Conservation (phyloP, 2,329 filamentous ascomycete genomes). For the Rhynchosporium graminicola region DNA sequence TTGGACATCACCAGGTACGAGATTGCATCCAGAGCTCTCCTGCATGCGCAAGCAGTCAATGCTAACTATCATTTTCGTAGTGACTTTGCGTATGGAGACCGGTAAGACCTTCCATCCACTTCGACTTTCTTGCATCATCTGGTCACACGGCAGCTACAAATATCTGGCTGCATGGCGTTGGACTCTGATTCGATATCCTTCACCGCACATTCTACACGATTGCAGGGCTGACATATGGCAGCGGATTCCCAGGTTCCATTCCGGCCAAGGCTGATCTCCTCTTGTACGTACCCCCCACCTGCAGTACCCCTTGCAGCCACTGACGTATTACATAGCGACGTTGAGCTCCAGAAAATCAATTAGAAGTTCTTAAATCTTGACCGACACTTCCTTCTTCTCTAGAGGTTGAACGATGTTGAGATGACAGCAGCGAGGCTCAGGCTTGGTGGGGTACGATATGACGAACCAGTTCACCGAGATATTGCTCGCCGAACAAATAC, state of each 20-base stretch:
- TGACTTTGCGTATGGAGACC: slow-evolving; percentile 65
- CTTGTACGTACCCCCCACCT: slow-evolving; percentile 67
- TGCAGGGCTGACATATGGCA: slow-evolving; percentile 42
- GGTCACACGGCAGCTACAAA: slow-evolving; percentile 4
- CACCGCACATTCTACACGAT: slow-evolving; percentile 1
- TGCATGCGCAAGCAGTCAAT: slow-evolving; percentile 6
- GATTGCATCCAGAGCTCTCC: not conserved
- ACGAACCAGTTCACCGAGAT: slow-evolving; percentile 9
- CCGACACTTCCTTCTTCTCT: slow-evolving; percentile 13
- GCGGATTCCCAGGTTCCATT: slow-evolving; percentile 78
- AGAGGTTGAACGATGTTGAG: slow-evolving; percentile 18
- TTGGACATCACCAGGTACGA: slow-evolving; percentile 77
- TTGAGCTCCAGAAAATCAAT: slow-evolving; percentile 66
- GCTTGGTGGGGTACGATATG: slow-evolving; percentile 18
- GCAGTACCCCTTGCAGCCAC: slow-evolving; percentile 13
- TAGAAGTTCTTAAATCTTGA: slow-evolving; percentile 34
- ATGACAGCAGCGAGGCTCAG: slow-evolving; percentile 24
- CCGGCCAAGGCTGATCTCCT: slow-evolving; percentile 73
- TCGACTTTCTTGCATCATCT: not conserved
- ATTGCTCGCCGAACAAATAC: slow-evolving; percentile 6
- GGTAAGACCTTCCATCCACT: slow-evolving; percentile 46
- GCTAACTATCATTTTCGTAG: slow-evolving; percentile 43
- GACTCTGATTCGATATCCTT: slow-evolving; percentile 4
- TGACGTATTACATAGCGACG: slow-evolving; percentile 53
- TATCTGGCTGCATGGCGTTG: slow-evolving; percentile 12